These are phyloP conservation scores for Nannochloris sp. DNA, from an alignment of 139 green algal genomes.

Conservation along the genomic window DNA sequence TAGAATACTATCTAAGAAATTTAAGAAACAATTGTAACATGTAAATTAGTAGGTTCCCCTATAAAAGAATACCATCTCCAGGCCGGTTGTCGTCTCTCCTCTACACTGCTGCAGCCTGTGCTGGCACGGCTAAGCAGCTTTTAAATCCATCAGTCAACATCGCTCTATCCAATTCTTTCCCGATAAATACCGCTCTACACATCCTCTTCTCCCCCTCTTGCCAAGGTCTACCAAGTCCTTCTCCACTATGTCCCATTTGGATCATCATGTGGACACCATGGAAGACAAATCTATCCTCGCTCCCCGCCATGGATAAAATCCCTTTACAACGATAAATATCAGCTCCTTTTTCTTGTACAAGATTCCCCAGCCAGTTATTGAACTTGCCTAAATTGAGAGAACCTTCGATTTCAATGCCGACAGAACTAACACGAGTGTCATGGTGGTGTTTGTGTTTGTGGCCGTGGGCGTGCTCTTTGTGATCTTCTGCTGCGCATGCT, in stretches of 20 bases:
- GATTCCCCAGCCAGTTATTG: constrained; percentile 58
- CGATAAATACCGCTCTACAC: background rate
- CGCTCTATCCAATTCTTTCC: background rate
- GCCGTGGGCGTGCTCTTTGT: background rate
- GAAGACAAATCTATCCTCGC: constrained; percentile 44
- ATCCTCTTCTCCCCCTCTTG: background rate
- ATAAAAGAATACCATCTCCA: background rate
- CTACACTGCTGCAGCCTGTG: background rate
- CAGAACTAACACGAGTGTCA: constrained; percentile 50
- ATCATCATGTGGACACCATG: constrained; percentile 72
- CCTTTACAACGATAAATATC: constrained; percentile 68
- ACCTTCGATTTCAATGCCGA: constrained; percentile 48
- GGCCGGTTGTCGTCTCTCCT: background rate
- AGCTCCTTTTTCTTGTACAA: constrained; percentile 44
- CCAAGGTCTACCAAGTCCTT: constrained; percentile 47
- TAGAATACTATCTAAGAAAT: too few relatives aligned
- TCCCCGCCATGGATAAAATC: constrained; percentile 55
- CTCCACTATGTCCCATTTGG: constrained; percentile 46
- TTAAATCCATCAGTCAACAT: background rate
- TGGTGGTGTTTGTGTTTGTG: constrained; percentile 55
- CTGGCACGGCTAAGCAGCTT: background rate
- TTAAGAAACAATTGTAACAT: background rate
- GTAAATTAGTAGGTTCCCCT: background rate
- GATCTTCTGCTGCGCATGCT: background rate
- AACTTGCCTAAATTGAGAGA: constrained; percentile 44